Percentiles rank a stretch among this genome's conserved stretches.
phyloP scores from a whole-genome alignment of 192 early-diverging fungal genomes.

The Thamnidium elegans region DNA sequence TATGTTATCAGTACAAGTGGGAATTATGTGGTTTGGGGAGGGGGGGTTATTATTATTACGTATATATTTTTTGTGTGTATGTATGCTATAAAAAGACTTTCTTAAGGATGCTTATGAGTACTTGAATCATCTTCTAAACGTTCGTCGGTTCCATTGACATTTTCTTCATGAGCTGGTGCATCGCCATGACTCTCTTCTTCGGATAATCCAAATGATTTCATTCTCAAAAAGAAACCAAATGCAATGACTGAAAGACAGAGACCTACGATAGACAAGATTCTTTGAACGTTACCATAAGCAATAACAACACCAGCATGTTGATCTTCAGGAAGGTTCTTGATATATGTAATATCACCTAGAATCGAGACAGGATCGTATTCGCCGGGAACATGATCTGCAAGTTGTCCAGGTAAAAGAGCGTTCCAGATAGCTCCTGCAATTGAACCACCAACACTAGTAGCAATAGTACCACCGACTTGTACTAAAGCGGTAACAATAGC shows the following conservation, averaged over 20 bases:
- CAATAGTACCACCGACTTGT: slow-evolving; percentile 12
- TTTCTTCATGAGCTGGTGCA: background rate
- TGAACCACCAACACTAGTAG: slow-evolving; percentile 9
- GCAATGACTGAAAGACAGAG: slow-evolving; percentile 8
- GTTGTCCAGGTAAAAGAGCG: slow-evolving; percentile 9
- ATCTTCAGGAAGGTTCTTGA: slow-evolving; percentile 4
- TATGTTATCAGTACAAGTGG: too few relatives aligned
- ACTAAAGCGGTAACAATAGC: slow-evolving; percentile 21
- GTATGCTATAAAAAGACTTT: too few relatives aligned
- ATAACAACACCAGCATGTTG: slow-evolving; percentile 11
- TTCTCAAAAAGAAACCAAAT: slow-evolving; percentile 3
- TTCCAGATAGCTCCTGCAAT: slow-evolving; percentile 26
- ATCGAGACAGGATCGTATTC: background rate
- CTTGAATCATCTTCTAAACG: too few relatives aligned
- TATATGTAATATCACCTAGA: slow-evolving; percentile 5
- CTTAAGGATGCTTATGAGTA: too few relatives aligned
- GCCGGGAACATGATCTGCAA: slow-evolving; percentile 19
- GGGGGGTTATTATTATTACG: too few relatives aligned
- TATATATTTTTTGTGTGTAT: too few relatives aligned
- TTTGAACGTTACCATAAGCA: slow-evolving; percentile 22
- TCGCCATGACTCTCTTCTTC: slow-evolving; percentile 6
- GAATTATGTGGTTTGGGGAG: too few relatives aligned
- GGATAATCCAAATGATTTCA: slow-evolving; percentile 2
- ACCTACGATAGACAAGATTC: slow-evolving; percentile 9
- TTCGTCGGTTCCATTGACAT: background rate